phyloP scores from a whole-genome alignment of 176 grass and related monocot species.

The Zoysia japonica region DNA sequence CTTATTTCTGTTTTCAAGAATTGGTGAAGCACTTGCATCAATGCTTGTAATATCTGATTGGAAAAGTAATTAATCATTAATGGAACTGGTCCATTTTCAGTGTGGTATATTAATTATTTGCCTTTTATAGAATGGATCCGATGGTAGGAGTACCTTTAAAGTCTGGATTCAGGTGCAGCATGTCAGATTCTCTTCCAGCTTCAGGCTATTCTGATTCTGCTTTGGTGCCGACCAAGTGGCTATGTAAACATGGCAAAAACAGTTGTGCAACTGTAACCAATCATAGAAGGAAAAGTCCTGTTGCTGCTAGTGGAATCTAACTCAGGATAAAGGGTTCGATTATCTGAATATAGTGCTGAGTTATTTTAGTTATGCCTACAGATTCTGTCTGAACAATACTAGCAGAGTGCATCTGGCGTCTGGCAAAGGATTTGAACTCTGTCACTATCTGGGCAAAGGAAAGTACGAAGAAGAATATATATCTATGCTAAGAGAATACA shows the following conservation, averaged over 20 bases:
- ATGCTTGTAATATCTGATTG: not conserved
- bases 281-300: not conserved
- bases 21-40: not conserved
- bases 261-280: not conserved
- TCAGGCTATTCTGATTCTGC: not conserved
- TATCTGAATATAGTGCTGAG: too few species aligned
- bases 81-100: not conserved
- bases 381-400: too few species aligned
- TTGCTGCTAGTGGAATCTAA: not conserved
- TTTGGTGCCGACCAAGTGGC: not conserved
- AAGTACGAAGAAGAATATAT: too few species aligned
- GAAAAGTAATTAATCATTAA: not conserved
- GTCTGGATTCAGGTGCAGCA: not conserved
- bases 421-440: too few species aligned
- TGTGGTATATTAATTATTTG: conserved; percentile 10
- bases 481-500: too few species aligned
- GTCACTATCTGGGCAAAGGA: too few species aligned
- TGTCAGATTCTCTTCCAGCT: too few species aligned
- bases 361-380: too few species aligned
- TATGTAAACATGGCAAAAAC: not conserved
- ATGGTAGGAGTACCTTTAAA: not conserved
- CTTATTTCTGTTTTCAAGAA: conserved; percentile 21
- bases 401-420: too few species aligned
- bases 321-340: not conserved
- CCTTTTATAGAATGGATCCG: not conserved